Conservation (phyloP, 176 grass and related monocot genomes). For the Oryza glumipatula region DNA sequence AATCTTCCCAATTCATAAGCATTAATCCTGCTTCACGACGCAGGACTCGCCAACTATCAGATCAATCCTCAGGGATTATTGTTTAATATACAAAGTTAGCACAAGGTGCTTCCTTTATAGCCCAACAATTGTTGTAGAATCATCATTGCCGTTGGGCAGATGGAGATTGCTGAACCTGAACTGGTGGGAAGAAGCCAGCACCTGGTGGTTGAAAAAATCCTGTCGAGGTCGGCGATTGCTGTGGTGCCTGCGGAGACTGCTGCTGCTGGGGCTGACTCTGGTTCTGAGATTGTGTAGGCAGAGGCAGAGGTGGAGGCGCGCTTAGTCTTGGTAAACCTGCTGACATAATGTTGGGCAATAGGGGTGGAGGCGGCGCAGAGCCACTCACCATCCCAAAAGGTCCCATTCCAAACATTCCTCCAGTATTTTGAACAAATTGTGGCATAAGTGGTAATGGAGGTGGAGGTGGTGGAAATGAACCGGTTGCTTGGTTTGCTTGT, state of each 20-base stretch:
- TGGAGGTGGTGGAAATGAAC: slow-evolving; percentile 58
- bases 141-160: slow-evolving; percentile 72
- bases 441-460: slow-evolving; percentile 64
- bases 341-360: slow-evolving; percentile 43
- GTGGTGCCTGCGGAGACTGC: slow-evolving; percentile 57
- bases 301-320: slow-evolving; percentile 52
- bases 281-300: slow-evolving; percentile 43
- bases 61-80: slow-evolving; percentile 32
- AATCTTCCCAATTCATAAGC: slow-evolving; percentile 25
- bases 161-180: slow-evolving; percentile 76
- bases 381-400: slow-evolving; percentile 57
- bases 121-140: slow-evolving; percentile 20
- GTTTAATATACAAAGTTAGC: slow-evolving; percentile 66
- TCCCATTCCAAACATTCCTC: slow-evolving; percentile 50
- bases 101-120: slow-evolving; percentile 47
- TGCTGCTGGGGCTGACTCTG: slow-evolving; percentile 71
- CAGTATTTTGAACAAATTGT: slow-evolving; percentile 62
- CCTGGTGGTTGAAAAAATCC: slow-evolving; percentile 72
- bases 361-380: slow-evolving; percentile 63
- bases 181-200: slow-evolving; percentile 68
- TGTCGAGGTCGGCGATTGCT: slow-evolving; percentile 49
- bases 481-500: slow-evolving; percentile 45
- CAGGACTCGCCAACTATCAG: slow-evolving; percentile 32
- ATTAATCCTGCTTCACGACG: slow-evolving; percentile 32
- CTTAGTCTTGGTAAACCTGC: slow-evolving; percentile 50